Conservation (phyloP, 1,284 basidiomycete species). For the Ganoderma resinaceum region DNA sequence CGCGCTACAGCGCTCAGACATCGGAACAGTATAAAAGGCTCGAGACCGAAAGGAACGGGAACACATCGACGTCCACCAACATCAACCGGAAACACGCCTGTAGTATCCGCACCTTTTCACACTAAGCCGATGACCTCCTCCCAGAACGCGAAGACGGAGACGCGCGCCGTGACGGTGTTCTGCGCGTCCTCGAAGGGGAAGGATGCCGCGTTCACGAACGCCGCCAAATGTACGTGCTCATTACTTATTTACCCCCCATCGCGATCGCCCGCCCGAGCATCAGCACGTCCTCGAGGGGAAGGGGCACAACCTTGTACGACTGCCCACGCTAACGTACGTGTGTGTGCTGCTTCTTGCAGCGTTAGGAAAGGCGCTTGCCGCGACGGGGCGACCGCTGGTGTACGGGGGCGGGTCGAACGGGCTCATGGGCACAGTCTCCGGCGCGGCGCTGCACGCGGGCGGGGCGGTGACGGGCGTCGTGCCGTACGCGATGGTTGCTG, state of each 20-base stretch:
- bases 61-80: not conserved
- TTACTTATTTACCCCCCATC: not conserved
- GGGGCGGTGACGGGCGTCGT: slow-evolving; percentile 86
- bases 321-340: not conserved
- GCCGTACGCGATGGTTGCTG: slow-evolving; percentile 76
- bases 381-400: slow-evolving; percentile 70
- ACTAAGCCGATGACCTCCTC: slow-evolving; percentile 13
- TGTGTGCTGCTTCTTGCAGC: slow-evolving; percentile 48
- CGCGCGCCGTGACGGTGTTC: slow-evolving; percentile 71
- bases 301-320: too few species aligned
- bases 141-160: slow-evolving; percentile 6
- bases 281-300: too few species aligned
- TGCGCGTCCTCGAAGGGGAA: slow-evolving; percentile 80
- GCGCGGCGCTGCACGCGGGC: slow-evolving; percentile 68
- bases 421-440: slow-evolving; percentile 88
- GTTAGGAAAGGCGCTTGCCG: slow-evolving; percentile 77
- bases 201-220: slow-evolving; percentile 63
- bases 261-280: too few species aligned
- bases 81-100: not conserved
- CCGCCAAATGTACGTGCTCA: slow-evolving; percentile 69
- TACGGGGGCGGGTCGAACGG: slow-evolving; percentile 89
- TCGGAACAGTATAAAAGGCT: slow-evolving; percentile 5
- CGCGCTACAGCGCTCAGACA: slow-evolving; percentile 14
- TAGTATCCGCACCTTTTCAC: slow-evolving; percentile 25
- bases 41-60: not conserved